Evolutionary conservation across 495 filamentous ascomycete genomes (phyloP).

Genomic region (Aspergillus haitiensis): DNA sequence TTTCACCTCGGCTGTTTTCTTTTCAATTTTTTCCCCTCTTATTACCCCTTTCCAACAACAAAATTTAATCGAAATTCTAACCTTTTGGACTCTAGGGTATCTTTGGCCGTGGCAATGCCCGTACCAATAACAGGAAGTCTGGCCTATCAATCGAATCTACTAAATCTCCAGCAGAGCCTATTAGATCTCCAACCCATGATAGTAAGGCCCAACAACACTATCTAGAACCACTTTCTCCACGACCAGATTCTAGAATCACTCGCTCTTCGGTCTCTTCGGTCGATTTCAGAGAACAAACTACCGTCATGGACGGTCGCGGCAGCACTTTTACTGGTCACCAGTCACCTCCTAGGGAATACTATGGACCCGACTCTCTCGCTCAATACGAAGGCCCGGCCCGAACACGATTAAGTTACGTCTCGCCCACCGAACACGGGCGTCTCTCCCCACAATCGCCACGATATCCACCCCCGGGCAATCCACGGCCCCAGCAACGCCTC

Average conservation of each 20-base stretch:
- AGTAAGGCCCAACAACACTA: conserved; percentile 1
- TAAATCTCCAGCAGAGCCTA: background rate
- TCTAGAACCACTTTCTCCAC: conserved; percentile 14
- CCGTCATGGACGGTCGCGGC: conserved; percentile 15
- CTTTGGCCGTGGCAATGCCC: conserved; percentile 23
- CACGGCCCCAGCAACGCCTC: conserved; percentile 7
- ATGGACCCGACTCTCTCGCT: conserved; percentile 29
- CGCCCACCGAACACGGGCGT: conserved; percentile 9
- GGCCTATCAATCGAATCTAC: background rate
- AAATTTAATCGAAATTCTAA: background rate
- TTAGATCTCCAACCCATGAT: background rate
- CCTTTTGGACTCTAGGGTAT: conserved; percentile 21
- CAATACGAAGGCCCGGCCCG: conserved; percentile 4
- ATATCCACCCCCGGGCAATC: conserved; percentile 8
- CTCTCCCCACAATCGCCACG: conserved; percentile 17
- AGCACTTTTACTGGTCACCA: conserved; percentile 16
- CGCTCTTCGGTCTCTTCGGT: conserved; percentile 16
- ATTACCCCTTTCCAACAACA: too few relatives aligned
- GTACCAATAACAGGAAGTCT: conserved; percentile 6
- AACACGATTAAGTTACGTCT: conserved; percentile 11
- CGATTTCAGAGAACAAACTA: conserved; percentile 11
- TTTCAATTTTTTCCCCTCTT: background rate
- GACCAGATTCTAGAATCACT: conserved; percentile 12
- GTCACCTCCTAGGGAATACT: conserved; percentile 32
- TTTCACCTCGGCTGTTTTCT: background rate